Conservation (phyloP, 2,329 filamentous ascomycete species). For the Colletotrichum phormii region DNA sequence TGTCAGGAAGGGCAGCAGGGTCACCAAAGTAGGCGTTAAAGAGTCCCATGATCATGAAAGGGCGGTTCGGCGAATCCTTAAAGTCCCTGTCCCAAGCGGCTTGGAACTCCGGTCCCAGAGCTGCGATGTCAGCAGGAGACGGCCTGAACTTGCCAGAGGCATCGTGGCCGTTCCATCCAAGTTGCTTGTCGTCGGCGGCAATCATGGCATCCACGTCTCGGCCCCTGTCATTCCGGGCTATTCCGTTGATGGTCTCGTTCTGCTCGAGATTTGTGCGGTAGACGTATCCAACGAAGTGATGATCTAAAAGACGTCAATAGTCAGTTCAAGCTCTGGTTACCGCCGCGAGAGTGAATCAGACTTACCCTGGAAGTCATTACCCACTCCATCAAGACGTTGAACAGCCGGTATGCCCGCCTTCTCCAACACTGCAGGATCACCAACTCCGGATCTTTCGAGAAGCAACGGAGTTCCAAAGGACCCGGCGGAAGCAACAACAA, state of each 20-base stretch:
- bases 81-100: conserved; percentile 64
- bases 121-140: conserved; percentile 59
- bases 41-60: conserved; percentile 39
- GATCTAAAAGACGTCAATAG: background rate
- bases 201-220: conserved; percentile 36
- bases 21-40: conserved; percentile 44
- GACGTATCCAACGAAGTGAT: conserved; percentile 59
- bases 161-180: conserved; percentile 68
- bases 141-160: conserved; percentile 64
- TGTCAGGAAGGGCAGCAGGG: conserved; percentile 48
- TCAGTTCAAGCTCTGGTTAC: background rate
- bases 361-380: conserved; percentile 12
- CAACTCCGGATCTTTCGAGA: conserved; percentile 24
- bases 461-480: conserved; percentile 12
- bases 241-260: conserved; percentile 61
- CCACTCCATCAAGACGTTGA: conserved; percentile 51
- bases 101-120: conserved; percentile 62
- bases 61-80: conserved; percentile 39
- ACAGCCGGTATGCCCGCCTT: conserved; percentile 59
- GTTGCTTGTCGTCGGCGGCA: conserved; percentile 43
- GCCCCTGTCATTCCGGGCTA: conserved; percentile 58
- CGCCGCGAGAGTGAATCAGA: background rate
- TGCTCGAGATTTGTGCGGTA: conserved; percentile 56
- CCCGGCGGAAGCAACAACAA: conserved; percentile 48
- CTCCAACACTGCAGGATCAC: conserved; percentile 50